Base-by-base conservation (phyloP, 371 early-diverging fungal genomes). In the Mortierella sp. region DNA sequence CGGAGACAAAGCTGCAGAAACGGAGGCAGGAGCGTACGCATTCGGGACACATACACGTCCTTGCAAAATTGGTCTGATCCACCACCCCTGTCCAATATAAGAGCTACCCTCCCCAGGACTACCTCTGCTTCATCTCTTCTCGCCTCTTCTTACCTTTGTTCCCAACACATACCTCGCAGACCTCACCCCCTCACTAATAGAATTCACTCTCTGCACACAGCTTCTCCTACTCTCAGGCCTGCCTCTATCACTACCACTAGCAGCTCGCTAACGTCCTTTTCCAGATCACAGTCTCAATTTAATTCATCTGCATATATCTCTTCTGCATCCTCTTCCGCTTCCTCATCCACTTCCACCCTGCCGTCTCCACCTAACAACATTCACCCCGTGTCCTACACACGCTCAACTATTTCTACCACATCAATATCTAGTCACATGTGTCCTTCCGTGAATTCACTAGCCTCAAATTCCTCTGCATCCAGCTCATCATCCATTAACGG, bases 381-480 rank as follows among this genome's bases (percentile, higher is more conserved):
- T 28, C 57, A 32, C 32, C 13, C 28, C 31, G 35, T 59, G 28
- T 9, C 61, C 6, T 63, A 68, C 22, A 42, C 72, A 13, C 61
- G 22, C 22, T 28, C 70, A 19, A 61, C 73, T 8, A 43, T 59
- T 3, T 54, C 78, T 28, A 57, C 73, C 8, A 43, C 63, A 8
- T 54, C 78, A 32, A 78, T 73, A 67, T 73, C 66, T 8, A 55
- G 58, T 19, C 54, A 66, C 51, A n/a, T 72, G 6, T 69, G 67
- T 0, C 40, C 62, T 0, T 66, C 73, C 5, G n/a, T 66, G 29
- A 69, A 54, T 34, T 73, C 70, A 0, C 51, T 66, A 10, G 45
- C 69, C 22, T 69, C 70, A n/a, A 56, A 34, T 13, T 64, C 73
- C 15, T 13, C 42, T 15, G 5, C 67, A 43, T 47, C 73, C 40